Conservation (phyloP, 2,329 filamentous ascomycete genomes). For the Neofusicoccum kwambonambiense region DNA sequence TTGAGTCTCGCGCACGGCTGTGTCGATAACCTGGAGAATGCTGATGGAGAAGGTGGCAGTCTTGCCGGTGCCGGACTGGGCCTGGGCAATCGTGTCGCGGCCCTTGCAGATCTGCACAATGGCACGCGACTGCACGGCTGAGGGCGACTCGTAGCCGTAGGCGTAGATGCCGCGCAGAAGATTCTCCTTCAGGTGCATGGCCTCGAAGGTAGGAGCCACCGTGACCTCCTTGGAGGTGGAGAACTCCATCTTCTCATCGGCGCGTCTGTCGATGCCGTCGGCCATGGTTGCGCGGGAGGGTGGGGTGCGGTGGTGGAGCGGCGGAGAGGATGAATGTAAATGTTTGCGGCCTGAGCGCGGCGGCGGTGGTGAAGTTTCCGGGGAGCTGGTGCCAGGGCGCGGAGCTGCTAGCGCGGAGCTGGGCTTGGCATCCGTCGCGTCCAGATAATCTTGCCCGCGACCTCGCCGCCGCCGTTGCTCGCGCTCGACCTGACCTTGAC, state of each 20-base stretch:
- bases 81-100: conserved; percentile 96
- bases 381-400: background rate
- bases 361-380: conserved; percentile 16
- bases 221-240: conserved; percentile 97
- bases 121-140: conserved; percentile 93
- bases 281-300: conserved; percentile 65
- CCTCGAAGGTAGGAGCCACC: conserved; percentile 72
- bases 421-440: conserved; percentile 10
- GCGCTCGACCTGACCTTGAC: background rate
- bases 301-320: background rate
- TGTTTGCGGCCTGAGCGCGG: conserved; percentile 14
- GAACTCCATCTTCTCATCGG: conserved; percentile 97
- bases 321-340: background rate
- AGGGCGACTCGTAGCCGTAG: conserved; percentile 97
- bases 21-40: conserved; percentile 94
- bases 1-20: conserved; percentile 86
- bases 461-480: background rate
- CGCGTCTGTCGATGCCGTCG: conserved; percentile 87
- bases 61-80: conserved; percentile 95
- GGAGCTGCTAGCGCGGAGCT: background rate
- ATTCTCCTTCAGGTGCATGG: conserved; percentile 95
- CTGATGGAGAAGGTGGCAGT: conserved; percentile 96
- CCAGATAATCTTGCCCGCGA: background rate
- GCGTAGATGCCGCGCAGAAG: conserved; percentile 96
- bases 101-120: conserved; percentile 99